Base-by-base conservation (phyloP, 192 early-diverging fungal species). In the Dimargaris cristalligena region DNA sequence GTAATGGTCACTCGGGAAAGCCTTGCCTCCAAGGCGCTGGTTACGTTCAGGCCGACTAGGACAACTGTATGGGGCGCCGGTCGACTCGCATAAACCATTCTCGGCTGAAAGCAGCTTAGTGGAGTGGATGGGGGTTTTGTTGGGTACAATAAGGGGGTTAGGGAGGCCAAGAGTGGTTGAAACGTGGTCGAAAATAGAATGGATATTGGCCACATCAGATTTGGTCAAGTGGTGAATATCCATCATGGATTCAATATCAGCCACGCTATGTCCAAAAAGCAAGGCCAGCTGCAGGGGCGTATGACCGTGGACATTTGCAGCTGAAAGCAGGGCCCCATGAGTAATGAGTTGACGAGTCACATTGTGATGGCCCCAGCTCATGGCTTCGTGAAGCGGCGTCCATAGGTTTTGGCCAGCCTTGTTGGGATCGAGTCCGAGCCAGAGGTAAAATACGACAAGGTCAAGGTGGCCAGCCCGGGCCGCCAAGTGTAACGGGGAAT, bases 281-380 rank as follows among this genome's bases (percentile, higher is more conserved):
- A 56, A 18, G 1, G 54, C 54, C 31, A 56, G 34, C 54, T 56
- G 54, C 54, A 56, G 9, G 13, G 54, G 54, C 16, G 54, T 56
- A 1, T 33, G 20, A 18, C 54, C 54, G 30, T 34, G 16, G 9
- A 13, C 13, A 23, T 56, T 56, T 1, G 31, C 4, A 9, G 8
- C 20, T 16, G 30, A 9, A 20, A 29, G 18, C 18, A 14, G 54
- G 20, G 54, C 54, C 32, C 54, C 54, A 20, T 56, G 54, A 2
- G 23, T 34, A 16, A 56, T 29, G 1, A 56, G 32, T 23, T 56
- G 54, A 10, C 30, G 54, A 11, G 54, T 13, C 31, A 56, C 54
- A 33, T 23, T 56, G 32, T 29, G 54, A 33, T 56, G 54, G 31
- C 54, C 54, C 54, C 54, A 56, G 31, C 54, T 56, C 54, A 56